Evolutionary conservation across 768 basidiomycete genomes (phyloP).

Genomic region (Auricularia heimuer): DNA sequence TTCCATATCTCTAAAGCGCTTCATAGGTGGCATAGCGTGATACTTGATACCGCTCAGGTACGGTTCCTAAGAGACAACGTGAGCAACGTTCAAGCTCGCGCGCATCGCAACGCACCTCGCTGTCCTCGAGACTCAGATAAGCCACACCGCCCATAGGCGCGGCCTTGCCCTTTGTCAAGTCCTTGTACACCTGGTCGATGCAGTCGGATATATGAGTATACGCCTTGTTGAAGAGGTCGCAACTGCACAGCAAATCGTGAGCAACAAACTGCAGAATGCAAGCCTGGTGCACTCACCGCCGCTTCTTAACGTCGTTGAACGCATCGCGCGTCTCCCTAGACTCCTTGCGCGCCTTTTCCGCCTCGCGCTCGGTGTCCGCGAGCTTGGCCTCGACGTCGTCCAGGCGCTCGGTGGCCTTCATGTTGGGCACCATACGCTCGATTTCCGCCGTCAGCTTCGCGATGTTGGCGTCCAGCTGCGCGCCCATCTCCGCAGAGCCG

Average conservation of each 20-base stretch:
- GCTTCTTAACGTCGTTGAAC: constrained; percentile 79
- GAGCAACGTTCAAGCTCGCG: neutral
- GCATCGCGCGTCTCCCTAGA: constrained; percentile 85
- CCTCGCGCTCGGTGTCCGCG: constrained; percentile 82
- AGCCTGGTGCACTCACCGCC: constrained; percentile 40
- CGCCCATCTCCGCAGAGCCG: constrained; percentile 51
- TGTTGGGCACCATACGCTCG: constrained; percentile 88
- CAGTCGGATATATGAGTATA: constrained; percentile 92
- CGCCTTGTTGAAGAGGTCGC: constrained; percentile 88
- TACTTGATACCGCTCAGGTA: constrained; percentile 90
- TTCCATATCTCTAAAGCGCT: constrained; percentile 98
- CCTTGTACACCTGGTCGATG: constrained; percentile 95
- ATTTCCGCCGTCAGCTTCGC: constrained; percentile 67
- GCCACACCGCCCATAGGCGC: constrained; percentile 94
- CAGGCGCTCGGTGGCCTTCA: constrained; percentile 90
- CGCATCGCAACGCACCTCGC: constrained; percentile 53
- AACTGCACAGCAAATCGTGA: constrained; percentile 25
- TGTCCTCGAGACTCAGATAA: constrained; percentile 92
- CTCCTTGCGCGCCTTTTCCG: constrained; percentile 83
- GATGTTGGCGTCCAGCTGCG: constrained; percentile 66
- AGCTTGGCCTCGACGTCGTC: constrained; percentile 81
- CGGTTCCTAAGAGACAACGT: constrained; percentile 48
- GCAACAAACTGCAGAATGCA: neutral
- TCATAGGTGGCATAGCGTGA: constrained; percentile 99
- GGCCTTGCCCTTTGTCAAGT: constrained; percentile 90